These are phyloP conservation scores for Daldinia sp. DNA, from an alignment of 2,329 filamentous ascomycete genomes.

Conservation along the genomic window DNA sequence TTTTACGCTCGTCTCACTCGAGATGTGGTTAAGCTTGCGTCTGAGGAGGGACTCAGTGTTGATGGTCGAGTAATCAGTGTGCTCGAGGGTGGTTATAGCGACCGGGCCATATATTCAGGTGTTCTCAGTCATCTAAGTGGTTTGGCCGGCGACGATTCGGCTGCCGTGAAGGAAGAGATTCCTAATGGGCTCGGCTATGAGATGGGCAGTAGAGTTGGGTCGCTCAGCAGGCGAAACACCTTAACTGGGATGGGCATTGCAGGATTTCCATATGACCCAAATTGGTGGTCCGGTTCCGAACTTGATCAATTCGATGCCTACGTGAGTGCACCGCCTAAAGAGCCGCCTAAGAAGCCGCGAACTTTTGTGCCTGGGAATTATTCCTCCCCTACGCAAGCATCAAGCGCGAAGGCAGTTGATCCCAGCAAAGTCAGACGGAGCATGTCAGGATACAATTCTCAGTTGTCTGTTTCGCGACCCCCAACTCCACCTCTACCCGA, in stretches of 20 bases:
- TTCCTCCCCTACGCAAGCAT: slow-evolving; percentile 88
- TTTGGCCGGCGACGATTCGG: slow-evolving; percentile 70
- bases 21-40: slow-evolving; percentile 84
- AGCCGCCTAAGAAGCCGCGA: slow-evolving; percentile 66
- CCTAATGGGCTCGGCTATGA: slow-evolving; percentile 66
- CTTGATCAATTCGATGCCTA: slow-evolving; percentile 77
- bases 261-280: slow-evolving; percentile 68
- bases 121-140: slow-evolving; percentile 92
- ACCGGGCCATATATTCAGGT: slow-evolving; percentile 88
- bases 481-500: slow-evolving; percentile 80
- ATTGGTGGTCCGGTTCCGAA: slow-evolving; percentile 76
- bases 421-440: slow-evolving; percentile 74
- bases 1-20: slow-evolving; percentile 94
- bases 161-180: slow-evolving; percentile 54
- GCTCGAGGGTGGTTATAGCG: slow-evolving; percentile 94
- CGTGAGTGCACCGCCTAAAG: slow-evolving; percentile 59
- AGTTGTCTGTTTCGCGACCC: slow-evolving; percentile 55
- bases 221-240: slow-evolving; percentile 53
- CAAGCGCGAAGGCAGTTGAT: slow-evolving; percentile 81
- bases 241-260: slow-evolving; percentile 47
- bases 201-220: slow-evolving; percentile 66
- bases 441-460: slow-evolving; percentile 66
- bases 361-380: slow-evolving; percentile 76
- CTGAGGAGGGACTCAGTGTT: slow-evolving; percentile 80
- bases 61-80: slow-evolving; percentile 93